Conservation (phyloP, 225 moss, liverwort and hornwort genomes). For the Physcomitrium patens region DNA sequence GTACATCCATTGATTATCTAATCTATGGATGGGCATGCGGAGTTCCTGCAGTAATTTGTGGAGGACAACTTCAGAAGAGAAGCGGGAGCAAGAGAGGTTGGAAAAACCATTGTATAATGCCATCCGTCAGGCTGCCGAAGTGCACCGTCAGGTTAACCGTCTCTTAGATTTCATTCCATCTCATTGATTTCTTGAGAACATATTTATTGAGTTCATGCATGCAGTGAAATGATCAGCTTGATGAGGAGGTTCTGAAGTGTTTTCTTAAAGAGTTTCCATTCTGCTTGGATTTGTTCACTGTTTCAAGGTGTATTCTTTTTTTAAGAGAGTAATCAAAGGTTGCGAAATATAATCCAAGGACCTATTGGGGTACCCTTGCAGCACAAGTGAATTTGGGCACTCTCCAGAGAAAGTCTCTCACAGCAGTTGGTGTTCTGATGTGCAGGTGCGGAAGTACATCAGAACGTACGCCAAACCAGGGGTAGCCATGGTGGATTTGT, state of each 20-base stretch:
- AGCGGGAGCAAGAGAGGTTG: slow-evolving; percentile 87
- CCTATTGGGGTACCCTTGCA: no score
- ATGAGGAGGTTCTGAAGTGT: neutral
- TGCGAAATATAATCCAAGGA: no score
- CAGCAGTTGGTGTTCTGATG: slow-evolving; percentile 2
- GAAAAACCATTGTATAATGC: slow-evolving; percentile 92
- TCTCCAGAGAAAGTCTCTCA: neutral
- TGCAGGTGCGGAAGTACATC: slow-evolving; percentile 90
- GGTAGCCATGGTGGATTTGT: slow-evolving; percentile 84
- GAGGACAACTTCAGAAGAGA: slow-evolving; percentile 90
- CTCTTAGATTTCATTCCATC: neutral
- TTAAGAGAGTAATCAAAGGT: no score
- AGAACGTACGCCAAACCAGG: slow-evolving; percentile 88
- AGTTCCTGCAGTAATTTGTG: slow-evolving; percentile 72
- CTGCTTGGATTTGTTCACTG: no score
- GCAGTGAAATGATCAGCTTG: neutral
- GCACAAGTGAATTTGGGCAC: no score
- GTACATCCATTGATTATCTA: slow-evolving; percentile 8
- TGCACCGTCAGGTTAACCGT: slow-evolving; percentile 77
- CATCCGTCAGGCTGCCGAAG: slow-evolving; percentile 90
- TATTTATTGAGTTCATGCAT: neutral
- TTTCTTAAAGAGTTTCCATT: no score
- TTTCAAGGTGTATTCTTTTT: no score
- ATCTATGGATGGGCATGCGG: slow-evolving; percentile 8
- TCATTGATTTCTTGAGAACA: neutral